Conservation (phyloP, 768 basidiomycete genomes). For the Pleurotus sapidus region DNA sequence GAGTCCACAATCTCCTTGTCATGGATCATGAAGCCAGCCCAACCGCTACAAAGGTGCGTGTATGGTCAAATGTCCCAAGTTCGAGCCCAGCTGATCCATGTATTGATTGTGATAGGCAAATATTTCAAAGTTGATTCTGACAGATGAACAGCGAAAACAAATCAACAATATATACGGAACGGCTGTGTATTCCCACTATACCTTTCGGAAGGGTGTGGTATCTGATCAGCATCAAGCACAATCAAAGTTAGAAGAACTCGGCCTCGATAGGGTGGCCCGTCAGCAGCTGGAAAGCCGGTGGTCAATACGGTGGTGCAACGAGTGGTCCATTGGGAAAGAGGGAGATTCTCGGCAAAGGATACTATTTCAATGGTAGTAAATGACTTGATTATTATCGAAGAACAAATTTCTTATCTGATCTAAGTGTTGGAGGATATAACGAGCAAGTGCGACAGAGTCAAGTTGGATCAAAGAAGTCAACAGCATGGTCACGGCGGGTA, state of each 20-base stretch:
- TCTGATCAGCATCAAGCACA: no score
- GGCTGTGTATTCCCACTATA: no score
- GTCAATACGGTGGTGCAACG: not conserved
- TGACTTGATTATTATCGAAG: not conserved
- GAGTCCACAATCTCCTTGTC: no score
- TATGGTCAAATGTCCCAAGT: no score
- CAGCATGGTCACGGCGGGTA: not conserved
- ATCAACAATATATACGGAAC: no score
- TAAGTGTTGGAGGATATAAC: not conserved
- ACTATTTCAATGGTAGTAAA: not conserved
- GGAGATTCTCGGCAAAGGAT: not conserved
- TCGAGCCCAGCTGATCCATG: no score
- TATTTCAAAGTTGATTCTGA: no score
- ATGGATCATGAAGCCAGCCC: no score
- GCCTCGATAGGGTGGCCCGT: not conserved
- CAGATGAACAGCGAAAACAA: no score
- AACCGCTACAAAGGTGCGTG: no score
- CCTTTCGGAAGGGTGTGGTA: no score
- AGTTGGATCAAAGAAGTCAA: not conserved
- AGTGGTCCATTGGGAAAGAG: not conserved
- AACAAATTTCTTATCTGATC: not conserved
- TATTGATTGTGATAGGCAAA: no score
- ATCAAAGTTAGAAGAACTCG: not conserved
- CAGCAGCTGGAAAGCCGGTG: not conserved
- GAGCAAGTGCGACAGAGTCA: not conserved